Base-by-base conservation (phyloP, 805 yeast genomes). In the Ogataea siamensis region DNA sequence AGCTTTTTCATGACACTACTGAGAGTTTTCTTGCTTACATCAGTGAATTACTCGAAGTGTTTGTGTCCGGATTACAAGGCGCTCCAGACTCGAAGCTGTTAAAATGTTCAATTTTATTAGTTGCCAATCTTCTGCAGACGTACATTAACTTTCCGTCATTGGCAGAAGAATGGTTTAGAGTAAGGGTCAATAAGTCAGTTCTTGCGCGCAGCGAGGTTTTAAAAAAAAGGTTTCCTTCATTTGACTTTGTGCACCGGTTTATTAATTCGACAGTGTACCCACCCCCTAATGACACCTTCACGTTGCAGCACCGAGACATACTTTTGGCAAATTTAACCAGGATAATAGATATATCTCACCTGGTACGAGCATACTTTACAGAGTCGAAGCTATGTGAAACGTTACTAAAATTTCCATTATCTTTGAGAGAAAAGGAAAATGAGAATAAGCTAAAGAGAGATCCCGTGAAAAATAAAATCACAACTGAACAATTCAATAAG, bases 131-230 rank as follows among this genome's bases (percentile, higher is more conserved):
- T 5, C 19, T 50, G 7, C 45, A 41, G 21, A 31, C 40, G 0
- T 50, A 50, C 30, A 26, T 19, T 21, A 31, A 33, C 7, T 43
- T 40, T 15, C 51, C 51, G 4, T 13, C 26, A 13, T 26, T 50
- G 22, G 48, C 39, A 11, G 51, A 50, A 24, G 35, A 28, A 14
- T 50, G 53, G 55, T 50, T 49, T 19, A 35, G 39, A 18, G 29
- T 39, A 5, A 35, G 45, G 25, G 38, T 15, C 9, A 20, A 24
- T 20, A 37, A 45, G 20, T 28, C 37, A 7, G 15, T 42, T 12
- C 32, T 26, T 5, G 12, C 35, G 21, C 35, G 34, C 15, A 34
- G 29, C 21, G 43, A 33, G 14, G 17, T 15, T 3, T 35, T 30
- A 11, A 23, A 21, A 28, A 36, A 31, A 13, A 17, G 31, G 11